Evolutionary conservation across 2,329 filamentous ascomycete genomes (phyloP), one percentile per base, ranked within the genome.

Genomic region (Ceratocystis colombiana): DNA sequence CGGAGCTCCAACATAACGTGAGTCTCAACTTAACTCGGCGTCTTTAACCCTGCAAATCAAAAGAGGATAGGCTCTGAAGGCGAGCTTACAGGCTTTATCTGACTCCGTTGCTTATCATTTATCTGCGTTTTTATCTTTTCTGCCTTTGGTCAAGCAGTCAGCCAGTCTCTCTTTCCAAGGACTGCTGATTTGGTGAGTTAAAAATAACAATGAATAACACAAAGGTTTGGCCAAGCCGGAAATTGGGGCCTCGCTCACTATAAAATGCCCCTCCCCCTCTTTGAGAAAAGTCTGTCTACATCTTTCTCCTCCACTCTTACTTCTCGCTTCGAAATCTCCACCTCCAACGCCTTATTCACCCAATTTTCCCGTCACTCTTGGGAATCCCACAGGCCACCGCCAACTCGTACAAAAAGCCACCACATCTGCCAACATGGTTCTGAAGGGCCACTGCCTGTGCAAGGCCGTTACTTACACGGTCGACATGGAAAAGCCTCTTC

Each of bases 391-490:
- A 28, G 12, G 5, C 20, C 53, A 57, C 15, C n/a, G 30, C 7
- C 25, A n/a, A 33, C 53, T n/a, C 22, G 17, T 30, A 17, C 22
- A 17, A 57, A 57, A 28, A 15, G 5, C 22, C 17, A 7, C 3
- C 50, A 12, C 20, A 57, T n/a, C 53, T n/a, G 28, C 20, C 62
- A 68, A 69, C 69, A 88, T 88, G 85, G 77, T 80, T 82, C 79
- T 88, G 73, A 80, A 80, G 65, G 85, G 85, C 75, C 85, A 88
- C 80, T 88, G 85, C 74, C 84, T 88, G 70, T 88, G 85, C 81
- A 85, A 85, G 74, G 81, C 83, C 72, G 83, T 88, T 76, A 88
- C 86, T 73, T 91, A 90, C 80, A 80, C 80, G 73, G 77, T 75
- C 63, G 79, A 81, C 73, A 75, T 80, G 68, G 80, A 82, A 30